Base-by-base conservation (phyloP, 148 eudicot genomes). In the Beta vulgaris region DNA sequence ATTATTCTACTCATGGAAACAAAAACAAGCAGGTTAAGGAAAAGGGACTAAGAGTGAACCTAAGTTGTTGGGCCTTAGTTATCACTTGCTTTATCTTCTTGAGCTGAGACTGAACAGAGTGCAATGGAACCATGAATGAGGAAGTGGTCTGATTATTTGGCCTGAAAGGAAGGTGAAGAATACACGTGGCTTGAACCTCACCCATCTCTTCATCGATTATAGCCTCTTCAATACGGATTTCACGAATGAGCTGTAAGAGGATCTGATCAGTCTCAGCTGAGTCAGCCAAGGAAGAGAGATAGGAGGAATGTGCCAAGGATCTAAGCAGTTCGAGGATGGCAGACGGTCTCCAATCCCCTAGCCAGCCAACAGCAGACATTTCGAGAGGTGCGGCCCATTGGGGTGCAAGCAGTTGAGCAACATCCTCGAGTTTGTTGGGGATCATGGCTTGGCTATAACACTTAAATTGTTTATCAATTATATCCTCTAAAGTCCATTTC, bases 291-390 rank as follows among this genome's bases (percentile, higher is more conserved):
- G 88, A 76, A 2, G 87, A 81, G 55, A 82, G 73, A 57, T 42
- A 44, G 34, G 80, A 72, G 13, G 88, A 81, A 49, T 65, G 85
- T 62, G 75, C 68, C 31, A 89, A 76, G 14, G 91, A 79, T 21
- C 76, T 77, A 25, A 92, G 88, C 34, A 95, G 87, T 80, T 87
- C 92, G 61, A 95, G 86, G 64, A 92, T 85, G 72, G 91, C 73
- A 37, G 97, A 82, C 19, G 98, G 98, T 60, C 98, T 77, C 97
- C 97, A 95, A 70, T 95, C 98, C 18, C 98, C 98, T 6, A 92
- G 74, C 98, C 98, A 95, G 13, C 91, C 80, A 36, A 89, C 36
- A 48, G 90, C 81, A 1, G 88, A 86, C 76, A 90, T 78, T 71
- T 95, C 98, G 0, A 82, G 90, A 32, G 98, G 82, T 2, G 89